phyloP scores from a whole-genome alignment of 805 yeast genomes.

The Sungouiella thailandica region DNA sequence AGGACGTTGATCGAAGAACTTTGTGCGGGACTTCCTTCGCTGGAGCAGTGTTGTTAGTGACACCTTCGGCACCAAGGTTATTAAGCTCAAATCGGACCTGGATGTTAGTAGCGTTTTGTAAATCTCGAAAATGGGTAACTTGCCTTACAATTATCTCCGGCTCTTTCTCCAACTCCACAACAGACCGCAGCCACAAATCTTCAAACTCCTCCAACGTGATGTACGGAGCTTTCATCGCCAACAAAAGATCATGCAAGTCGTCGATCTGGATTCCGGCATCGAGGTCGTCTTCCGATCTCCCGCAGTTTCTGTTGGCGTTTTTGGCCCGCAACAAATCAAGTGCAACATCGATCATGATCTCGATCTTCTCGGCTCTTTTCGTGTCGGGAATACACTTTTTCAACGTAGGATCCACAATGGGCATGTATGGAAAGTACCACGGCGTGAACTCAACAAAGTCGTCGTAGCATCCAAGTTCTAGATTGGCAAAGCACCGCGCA shows the following conservation, averaged over 20 bases:
- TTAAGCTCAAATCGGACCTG: too few relatives aligned
- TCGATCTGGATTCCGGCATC: slow-evolving; percentile 47
- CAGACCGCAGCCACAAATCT: slow-evolving; percentile 66
- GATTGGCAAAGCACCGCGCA: slow-evolving; percentile 63
- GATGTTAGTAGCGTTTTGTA: slow-evolving; percentile 21
- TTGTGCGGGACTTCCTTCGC: slow-evolving; percentile 39
- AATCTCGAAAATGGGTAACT: slow-evolving; percentile 32
- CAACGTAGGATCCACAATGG: slow-evolving; percentile 51
- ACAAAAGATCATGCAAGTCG: slow-evolving; percentile 51
- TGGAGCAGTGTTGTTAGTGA: slow-evolving; percentile 34
- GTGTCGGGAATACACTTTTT: slow-evolving; percentile 68
- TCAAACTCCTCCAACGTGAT: slow-evolving; percentile 63
- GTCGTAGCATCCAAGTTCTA: slow-evolving; percentile 63
- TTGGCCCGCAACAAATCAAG: slow-evolving; percentile 60
- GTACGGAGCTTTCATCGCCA: slow-evolving; percentile 40
- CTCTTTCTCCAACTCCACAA: slow-evolving; percentile 55
- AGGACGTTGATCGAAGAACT: slow-evolving; percentile 71
- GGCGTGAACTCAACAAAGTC: slow-evolving; percentile 53
- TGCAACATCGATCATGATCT: slow-evolving; percentile 61
- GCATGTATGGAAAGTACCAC: slow-evolving; percentile 50
- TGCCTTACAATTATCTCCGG: slow-evolving; percentile 77
- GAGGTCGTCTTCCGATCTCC: slow-evolving; percentile 41
- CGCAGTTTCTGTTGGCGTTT: slow-evolving; percentile 62
- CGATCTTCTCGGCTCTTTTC: slow-evolving; percentile 60
- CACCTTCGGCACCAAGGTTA: slow-evolving; percentile 13